These are phyloP conservation scores for Carallia pectinifolia DNA, from an alignment of 345 rosid species.

Conservation along the genomic window DNA sequence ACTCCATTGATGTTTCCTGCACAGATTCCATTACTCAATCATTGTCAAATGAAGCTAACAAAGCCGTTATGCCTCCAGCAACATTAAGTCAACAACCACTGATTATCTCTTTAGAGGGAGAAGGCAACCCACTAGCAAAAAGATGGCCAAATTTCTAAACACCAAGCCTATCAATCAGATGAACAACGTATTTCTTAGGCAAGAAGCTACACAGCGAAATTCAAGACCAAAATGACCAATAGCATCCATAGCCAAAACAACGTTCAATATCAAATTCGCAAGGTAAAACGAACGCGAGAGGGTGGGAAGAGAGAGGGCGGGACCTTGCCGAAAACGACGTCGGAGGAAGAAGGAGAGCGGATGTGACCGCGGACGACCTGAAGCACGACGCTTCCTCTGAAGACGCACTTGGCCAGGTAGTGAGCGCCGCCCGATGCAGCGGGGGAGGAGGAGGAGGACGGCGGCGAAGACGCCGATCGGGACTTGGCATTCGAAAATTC, in stretches of 20 bases:
- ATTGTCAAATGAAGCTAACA: constrained; percentile 3
- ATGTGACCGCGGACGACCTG: constrained; percentile 80
- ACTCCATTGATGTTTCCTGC: constrained; percentile 93
- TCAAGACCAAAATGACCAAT: not conserved
- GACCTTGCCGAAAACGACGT: constrained; percentile 92
- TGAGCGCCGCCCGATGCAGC: constrained; percentile 42
- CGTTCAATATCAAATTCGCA: not conserved
- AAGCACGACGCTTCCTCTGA: constrained; percentile 76
- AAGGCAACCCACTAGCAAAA: not conserved
- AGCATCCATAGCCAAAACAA: not conserved
- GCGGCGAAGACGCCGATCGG: constrained; percentile 53
- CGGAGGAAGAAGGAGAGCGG: constrained; percentile 62
- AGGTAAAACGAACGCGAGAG: not conserved
- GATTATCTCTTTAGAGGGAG: not conserved
- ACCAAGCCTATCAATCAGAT: too few species aligned
- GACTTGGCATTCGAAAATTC: constrained; percentile 76
- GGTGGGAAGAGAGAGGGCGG: not conserved
- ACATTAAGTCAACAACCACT: not conserved
- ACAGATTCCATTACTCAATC: constrained; percentile 19
- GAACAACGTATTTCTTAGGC: too few species aligned
- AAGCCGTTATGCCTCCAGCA: not conserved
- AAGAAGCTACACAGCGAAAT: too few species aligned
- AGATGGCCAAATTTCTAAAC: too few species aligned
- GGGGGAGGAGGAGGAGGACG: constrained; percentile 45
- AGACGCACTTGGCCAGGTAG: constrained; percentile 89